Evolutionary conservation across 129 eudicot species (phyloP), one percentile per base, ranked within the genome.

Genomic region (Lonicera japonica): DNA sequence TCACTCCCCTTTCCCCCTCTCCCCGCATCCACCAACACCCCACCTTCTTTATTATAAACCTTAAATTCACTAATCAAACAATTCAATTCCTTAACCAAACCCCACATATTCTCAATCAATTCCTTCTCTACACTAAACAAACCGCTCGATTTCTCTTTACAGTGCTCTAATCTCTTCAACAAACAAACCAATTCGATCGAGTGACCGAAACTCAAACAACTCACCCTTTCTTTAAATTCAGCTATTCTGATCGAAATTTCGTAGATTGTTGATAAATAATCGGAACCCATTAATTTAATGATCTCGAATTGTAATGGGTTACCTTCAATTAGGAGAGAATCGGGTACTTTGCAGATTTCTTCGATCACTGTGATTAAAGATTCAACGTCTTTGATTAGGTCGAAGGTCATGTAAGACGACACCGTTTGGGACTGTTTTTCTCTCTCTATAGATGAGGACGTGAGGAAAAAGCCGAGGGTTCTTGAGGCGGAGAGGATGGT

Each of bases 261-360:
- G 25, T 87, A 80, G 0, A 82, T 76, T 5, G 60, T 17, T 4
- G 80, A 56, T 5, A 82, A 47, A 51, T 87, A 84, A 77, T 91
- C 98, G 5, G 65, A 66, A 8, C 43, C 50, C 47, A 91, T 11
- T 57, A 91, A 50, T 9, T 56, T 83, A 64, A 75, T 66, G 1
- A 91, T 73, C 25, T 78, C 88, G 25, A 65, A 52, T 56, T 87
- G 16, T 13, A 87, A 46, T 51, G 47, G 58, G 53, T 82, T 73
- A 4, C 58, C 76, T 21, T 76, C 86, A 7, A 75, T 53, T 1
- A 60, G 41, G 16, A 71, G 14, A 0, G 70, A 25, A 82, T 84
- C 88, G 0, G 98, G 98, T 14, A 66, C 66, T 63, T 67, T 75
- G 74, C 86, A 82, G 0, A 78, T 67, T 58, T 87, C 96, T 58